Evolutionary conservation across 305 asterid species (phyloP), one percentile per base, ranked within the genome.

Genomic region (Fraxinus ornus): DNA sequence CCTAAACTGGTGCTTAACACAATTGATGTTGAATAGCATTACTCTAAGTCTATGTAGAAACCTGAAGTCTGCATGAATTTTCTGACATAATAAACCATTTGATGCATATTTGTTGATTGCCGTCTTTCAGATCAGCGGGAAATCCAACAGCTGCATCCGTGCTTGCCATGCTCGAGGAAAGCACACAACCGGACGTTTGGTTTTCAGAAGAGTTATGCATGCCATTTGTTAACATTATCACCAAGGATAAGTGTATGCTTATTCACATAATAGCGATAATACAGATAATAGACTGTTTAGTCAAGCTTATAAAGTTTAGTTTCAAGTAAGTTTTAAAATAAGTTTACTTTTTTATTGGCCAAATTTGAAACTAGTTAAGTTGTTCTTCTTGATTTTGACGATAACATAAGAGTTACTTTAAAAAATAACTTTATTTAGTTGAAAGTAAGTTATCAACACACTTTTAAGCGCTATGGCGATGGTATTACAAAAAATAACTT

Each of bases 121-220:
- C 79, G 37, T 78, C 78, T 84, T 88, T 79, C 92, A 96, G 94
- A 85, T 92, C 98, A 44, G 97, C 94, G 21, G 97, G 94, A 80
- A 70, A 80, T 66, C 88, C 97, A 39, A 86, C 91, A 64, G 92
- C 95, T 78, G 92, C 97, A 83, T 92, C 91, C 88, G 92, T 68
- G 41, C 91, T 94, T 83, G 95, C 97, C 19, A 89, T 93, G 82
- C 96, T 92, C 39, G 98, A 94, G 87, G 97, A 97, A 79, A 91
- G 86, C 91, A 93, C 97, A 70, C 88, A 90, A 70, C 94, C 97
- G 6, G 97, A 97, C 36, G 97, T 94, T 84, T 90, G 97, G 97
- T 95, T 95, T 78, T 94, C 94, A 0, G 97, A 92, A 88, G 97
- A 92, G 98, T 97, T 94, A 87, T 37, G 66, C 76, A 32, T 22